phyloP scores from a whole-genome alignment of 495 filamentous ascomycete species.

The Lasiosphaeria miniovina region DNA sequence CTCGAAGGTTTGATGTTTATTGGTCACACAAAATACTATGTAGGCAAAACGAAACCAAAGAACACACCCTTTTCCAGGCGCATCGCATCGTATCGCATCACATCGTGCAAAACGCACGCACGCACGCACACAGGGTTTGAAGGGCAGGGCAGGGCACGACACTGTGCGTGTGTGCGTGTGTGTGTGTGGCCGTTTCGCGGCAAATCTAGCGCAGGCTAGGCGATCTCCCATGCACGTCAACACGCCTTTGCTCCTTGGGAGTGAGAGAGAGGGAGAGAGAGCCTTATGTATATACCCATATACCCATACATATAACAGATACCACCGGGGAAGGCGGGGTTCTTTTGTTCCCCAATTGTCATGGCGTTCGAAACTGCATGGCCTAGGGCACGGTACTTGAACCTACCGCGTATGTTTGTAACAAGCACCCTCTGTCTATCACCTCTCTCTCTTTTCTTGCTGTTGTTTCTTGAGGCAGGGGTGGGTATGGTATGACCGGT shows the following conservation, averaged over 20 bases:
- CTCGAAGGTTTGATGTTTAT: too few relatives aligned
- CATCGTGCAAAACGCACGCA: not conserved
- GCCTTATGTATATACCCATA: not conserved
- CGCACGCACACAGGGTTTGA: not conserved
- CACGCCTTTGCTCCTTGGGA: not conserved
- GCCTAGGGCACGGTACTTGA: not conserved
- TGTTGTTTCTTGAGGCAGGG: not conserved
- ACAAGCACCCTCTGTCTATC: too few relatives aligned
- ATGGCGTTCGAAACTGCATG: conserved; percentile 2
- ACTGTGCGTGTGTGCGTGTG: not conserved
- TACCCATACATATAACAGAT: not conserved
- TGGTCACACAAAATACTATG: too few relatives aligned
- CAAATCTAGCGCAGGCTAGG: conserved; percentile 3
- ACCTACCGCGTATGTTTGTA: too few relatives aligned
- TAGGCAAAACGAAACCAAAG: too few relatives aligned
- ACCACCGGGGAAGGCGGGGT: not conserved
- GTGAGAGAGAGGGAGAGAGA: not conserved
- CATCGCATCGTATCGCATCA: not conserved
- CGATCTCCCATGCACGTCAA: conserved; percentile 14
- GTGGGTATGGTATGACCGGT: too few relatives aligned
- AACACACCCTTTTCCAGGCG: too few relatives aligned
- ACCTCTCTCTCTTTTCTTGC: not conserved
- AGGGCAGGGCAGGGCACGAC: not conserved
- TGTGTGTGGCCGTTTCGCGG: not conserved
- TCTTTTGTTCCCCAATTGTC: not conserved